Evolutionary conservation across 352 stramenopile genomes (phyloP).

Genomic region (Globisporangium okanoganense): DNA sequence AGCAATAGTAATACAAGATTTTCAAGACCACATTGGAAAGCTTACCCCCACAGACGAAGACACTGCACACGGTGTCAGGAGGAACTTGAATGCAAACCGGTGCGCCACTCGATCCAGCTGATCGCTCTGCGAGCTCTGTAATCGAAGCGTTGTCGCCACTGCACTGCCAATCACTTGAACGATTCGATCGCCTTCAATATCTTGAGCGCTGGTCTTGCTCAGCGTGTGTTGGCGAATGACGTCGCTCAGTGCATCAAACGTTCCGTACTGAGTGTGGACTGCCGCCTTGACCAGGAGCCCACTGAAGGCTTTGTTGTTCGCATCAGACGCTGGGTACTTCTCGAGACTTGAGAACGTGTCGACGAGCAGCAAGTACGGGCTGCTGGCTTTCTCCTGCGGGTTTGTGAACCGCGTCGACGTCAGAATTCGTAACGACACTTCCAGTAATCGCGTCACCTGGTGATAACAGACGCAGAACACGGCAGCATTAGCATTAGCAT

Average conservation of each 20-base stretch:
- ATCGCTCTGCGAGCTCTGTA: constrained; percentile 4
- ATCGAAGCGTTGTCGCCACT: constrained; percentile 19
- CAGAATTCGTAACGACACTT: constrained; percentile 34
- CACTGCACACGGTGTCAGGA: constrained; percentile 23
- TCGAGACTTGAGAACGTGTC: constrained; percentile 35
- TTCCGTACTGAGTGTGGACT: constrained; percentile 15
- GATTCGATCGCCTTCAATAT: constrained; percentile 21
- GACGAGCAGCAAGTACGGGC: constrained; percentile 46
- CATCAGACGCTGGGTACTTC: constrained; percentile 22
- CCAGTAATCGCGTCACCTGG: constrained; percentile 34
- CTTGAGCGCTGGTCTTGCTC: neutral
- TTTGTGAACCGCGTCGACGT: constrained; percentile 20
- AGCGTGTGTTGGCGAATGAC: constrained; percentile 21
- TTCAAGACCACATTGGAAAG: neutral
- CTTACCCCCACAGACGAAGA: constrained; percentile 20
- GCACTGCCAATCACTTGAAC: constrained; percentile 25
- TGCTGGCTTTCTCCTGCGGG: constrained; percentile 22
- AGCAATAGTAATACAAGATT: neutral
- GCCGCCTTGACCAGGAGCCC: constrained; percentile 29
- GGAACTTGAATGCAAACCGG: constrained; percentile 27
- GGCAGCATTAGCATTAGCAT: neutral
- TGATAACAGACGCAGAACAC: neutral
- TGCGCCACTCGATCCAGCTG: constrained; percentile 6
- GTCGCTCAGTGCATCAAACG: constrained; percentile 33
- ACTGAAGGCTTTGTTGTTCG: constrained; percentile 15